These are phyloP conservation scores for Ajuga reptans DNA, from an alignment of 305 asterid genomes.

Conservation along the genomic window DNA sequence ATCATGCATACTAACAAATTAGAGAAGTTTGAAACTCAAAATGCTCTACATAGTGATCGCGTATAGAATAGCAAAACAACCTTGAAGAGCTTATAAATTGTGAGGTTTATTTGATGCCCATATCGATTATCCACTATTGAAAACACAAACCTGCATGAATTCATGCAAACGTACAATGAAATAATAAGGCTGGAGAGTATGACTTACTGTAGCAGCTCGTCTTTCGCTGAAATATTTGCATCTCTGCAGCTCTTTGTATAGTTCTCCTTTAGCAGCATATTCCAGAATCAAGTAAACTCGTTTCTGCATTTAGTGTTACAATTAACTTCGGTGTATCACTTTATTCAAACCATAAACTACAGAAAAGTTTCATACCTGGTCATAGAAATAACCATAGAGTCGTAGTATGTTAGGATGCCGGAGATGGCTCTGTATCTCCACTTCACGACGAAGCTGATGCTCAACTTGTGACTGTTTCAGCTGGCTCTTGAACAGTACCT, in stretches of 20 bases:
- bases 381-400: conserved; percentile 88
- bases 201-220: conserved; percentile 87
- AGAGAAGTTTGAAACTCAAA: no score
- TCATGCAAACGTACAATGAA: neutral
- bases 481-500: conserved; percentile 86
- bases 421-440: conserved; percentile 94
- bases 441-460: conserved; percentile 98
- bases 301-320: conserved; percentile 49
- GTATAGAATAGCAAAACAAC: no score
- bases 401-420: conserved; percentile 90
- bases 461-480: conserved; percentile 88
- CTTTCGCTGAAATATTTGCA: conserved; percentile 83
- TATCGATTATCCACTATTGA: no score
- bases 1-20: neutral
- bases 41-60: no score
- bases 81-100: neutral
- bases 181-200: neutral
- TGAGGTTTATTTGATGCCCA: no score
- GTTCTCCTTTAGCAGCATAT: conserved; percentile 94
- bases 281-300: conserved; percentile 87
- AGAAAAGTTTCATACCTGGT: conserved; percentile 46
- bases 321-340: neutral
- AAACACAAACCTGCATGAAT: no score
- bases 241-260: conserved; percentile 75
- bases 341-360: neutral